Conservation (phyloP, 2,329 filamentous ascomycete species). For the Penicillium sclerotiorum region DNA sequence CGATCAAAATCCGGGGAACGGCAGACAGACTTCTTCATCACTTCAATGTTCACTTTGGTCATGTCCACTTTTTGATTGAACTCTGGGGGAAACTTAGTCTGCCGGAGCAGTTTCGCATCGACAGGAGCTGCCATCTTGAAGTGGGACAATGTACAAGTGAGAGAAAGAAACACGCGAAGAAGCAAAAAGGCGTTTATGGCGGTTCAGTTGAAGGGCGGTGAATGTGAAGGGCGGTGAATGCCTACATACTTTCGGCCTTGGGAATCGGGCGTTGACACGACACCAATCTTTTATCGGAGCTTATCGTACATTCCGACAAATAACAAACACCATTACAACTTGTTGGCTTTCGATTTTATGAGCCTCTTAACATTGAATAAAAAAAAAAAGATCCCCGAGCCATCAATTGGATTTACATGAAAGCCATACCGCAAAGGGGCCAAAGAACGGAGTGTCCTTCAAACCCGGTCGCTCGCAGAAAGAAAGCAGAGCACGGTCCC, state of each 20-base stretch:
- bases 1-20: conserved; percentile 13
- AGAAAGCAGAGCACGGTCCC: conserved; percentile 24
- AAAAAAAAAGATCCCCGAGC: too few relatives aligned
- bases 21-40: conserved; percentile 86
- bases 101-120: conserved; percentile 84
- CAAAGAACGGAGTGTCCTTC: conserved; percentile 22
- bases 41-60: conserved; percentile 92
- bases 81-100: conserved; percentile 90
- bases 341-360: too few relatives aligned
- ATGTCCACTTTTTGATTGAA: conserved; percentile 97
- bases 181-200: not conserved
- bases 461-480: conserved; percentile 23
- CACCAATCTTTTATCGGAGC: too few relatives aligned
- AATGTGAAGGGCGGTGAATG: too few relatives aligned
- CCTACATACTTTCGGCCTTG: too few relatives aligned
- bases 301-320: too few relatives aligned
- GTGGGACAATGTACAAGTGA: not conserved
- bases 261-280: too few relatives aligned
- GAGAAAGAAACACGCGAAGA: not conserved
- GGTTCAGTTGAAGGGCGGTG: too few relatives aligned
- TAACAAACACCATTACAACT: too few relatives aligned
- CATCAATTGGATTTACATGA: too few relatives aligned
- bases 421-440: conserved; percentile 27
- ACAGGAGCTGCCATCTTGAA: conserved; percentile 75
- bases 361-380: too few relatives aligned